Evolutionary conservation across 139 green algal species (phyloP), one percentile per base, ranked within the genome.

Genomic region (Astrephomene gubernaculifera): DNA sequence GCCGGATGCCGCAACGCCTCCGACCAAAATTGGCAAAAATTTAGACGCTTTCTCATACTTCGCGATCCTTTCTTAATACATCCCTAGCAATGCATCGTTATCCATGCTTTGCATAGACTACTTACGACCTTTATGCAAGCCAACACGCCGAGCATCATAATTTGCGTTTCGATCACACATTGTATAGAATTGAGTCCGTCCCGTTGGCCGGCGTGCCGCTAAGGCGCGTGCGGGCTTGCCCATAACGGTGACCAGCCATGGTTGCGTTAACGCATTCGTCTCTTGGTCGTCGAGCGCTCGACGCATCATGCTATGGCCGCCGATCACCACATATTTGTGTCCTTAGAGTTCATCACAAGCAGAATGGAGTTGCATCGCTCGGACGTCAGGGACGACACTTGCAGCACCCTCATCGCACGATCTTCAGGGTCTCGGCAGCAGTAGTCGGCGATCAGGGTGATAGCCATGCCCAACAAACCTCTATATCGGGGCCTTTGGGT

Each of bases 371-470:
- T 36, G 7, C 39, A 33, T 72, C 33, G 65, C 33, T 17, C 5
- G 68, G 39, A 22, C 57, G 22, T 57, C 49, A 17, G 49, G 49
- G 49, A 65, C 19, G 19, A 6, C 9, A 57, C 49, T 17, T 17
- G 49, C 12, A 12, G 12, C 49, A 17, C 3, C 45, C 45, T 19
- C 1, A 45, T 22, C 65, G 65, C 25, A 72, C 39, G 29, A 78
- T 78, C 70, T n/a, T n/a, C n/a, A 78, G 25, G 4, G 25, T 25
- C 27, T 7, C 7, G 19, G 70, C 43, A 10, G 61, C 70, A 29
- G 70, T 78, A 14, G 70, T 61, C 27, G 70, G 70, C 10, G 70
- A 78, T 35, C 70, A 78, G 8, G 70, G 70, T 21, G 70, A 78
- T 41, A 43, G 70, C 0, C 70, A 78, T 29, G 27, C 41, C 29